phyloP scores from a whole-genome alignment of 768 basidiomycete genomes.

The Boletus fagicola region DNA sequence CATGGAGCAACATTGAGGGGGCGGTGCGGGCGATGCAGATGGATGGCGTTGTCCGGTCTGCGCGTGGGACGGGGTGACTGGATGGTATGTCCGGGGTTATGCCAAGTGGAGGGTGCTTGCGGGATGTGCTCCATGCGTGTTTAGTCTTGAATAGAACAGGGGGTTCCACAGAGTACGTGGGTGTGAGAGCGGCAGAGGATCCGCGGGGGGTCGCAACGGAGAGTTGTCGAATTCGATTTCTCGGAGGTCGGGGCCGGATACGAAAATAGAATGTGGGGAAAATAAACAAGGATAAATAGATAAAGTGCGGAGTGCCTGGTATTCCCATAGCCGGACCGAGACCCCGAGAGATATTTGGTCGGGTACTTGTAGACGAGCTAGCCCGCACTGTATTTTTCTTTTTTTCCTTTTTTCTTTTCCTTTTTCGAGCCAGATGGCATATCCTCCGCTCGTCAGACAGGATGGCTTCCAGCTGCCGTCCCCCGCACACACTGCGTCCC shows the following conservation, averaged over 20 bases:
- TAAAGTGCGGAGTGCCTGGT: slow-evolving; percentile 14
- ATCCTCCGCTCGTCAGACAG: slow-evolving; percentile 48
- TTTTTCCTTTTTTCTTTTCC: not conserved
- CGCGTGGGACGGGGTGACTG: not conserved
- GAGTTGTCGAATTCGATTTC: slow-evolving; percentile 11
- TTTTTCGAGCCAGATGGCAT: slow-evolving; percentile 21
- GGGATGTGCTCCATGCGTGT: too few relatives aligned
- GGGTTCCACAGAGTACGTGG: too few relatives aligned
- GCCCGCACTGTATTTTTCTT: not conserved
- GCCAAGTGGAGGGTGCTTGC: too few relatives aligned
- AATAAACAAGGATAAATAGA: slow-evolving; percentile 16
- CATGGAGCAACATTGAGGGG: too few relatives aligned
- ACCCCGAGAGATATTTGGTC: slow-evolving; percentile 28
- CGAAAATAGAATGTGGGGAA: slow-evolving; percentile 25
- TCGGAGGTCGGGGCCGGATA: slow-evolving; percentile 16
- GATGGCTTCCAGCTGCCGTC: slow-evolving; percentile 71
- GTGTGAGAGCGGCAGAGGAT: not conserved
- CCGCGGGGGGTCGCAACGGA: not conserved
- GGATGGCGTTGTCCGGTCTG: not conserved
- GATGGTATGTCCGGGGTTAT: too few relatives aligned
- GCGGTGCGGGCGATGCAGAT: too few relatives aligned
- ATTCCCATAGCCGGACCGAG: slow-evolving; percentile 36
- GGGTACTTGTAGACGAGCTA: not conserved
- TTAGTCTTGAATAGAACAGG: too few relatives aligned
- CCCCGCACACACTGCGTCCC: slow-evolving; percentile 35